These are phyloP conservation scores for Scedosporium apiospermum DNA, from an alignment of 2,329 filamentous ascomycete genomes.

Conservation along the genomic window DNA sequence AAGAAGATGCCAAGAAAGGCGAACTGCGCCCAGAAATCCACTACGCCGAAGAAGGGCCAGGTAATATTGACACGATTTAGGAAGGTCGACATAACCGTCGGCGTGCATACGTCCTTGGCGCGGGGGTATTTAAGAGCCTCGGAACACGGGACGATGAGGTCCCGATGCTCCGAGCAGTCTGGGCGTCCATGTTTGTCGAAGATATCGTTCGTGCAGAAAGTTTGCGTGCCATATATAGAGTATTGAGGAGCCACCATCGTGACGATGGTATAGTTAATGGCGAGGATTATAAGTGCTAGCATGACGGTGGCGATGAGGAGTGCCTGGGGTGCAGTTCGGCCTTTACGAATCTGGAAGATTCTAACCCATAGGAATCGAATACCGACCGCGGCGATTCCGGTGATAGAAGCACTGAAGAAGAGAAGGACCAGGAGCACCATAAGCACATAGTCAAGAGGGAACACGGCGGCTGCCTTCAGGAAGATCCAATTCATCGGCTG, in stretches of 20 bases:
- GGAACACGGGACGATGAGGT: slow-evolving; percentile 72
- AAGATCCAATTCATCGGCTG: slow-evolving; percentile 91
- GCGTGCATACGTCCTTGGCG: slow-evolving; percentile 78
- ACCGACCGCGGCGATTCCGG: slow-evolving; percentile 76
- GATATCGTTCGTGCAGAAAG: slow-evolving; percentile 71
- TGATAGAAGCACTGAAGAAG: slow-evolving; percentile 80
- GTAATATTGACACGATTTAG: slow-evolving; percentile 87
- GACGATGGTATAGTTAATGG: slow-evolving; percentile 84
- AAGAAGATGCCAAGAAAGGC: slow-evolving; percentile 79
- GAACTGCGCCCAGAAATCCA: slow-evolving; percentile 97
- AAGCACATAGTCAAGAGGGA: slow-evolving; percentile 86
- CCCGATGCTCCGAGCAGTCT: slow-evolving; percentile 62
- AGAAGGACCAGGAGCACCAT: slow-evolving; percentile 78
- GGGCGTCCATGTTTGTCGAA: slow-evolving; percentile 40
- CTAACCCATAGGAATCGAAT: slow-evolving; percentile 95
- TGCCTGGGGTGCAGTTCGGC: slow-evolving; percentile 84
- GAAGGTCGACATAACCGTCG: slow-evolving; percentile 84
- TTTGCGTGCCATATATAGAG: slow-evolving; percentile 87
- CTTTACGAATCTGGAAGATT: slow-evolving; percentile 83
- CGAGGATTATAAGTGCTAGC: slow-evolving; percentile 79
- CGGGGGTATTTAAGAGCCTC: slow-evolving; percentile 61
- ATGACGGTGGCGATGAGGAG: slow-evolving; percentile 85
- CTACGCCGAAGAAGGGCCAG: slow-evolving; percentile 85
- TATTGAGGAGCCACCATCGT: slow-evolving; percentile 97
- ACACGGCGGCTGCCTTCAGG: slow-evolving; percentile 69